Conservation (phyloP, 495 filamentous ascomycete species). For the Penicillium pancosmium region DNA sequence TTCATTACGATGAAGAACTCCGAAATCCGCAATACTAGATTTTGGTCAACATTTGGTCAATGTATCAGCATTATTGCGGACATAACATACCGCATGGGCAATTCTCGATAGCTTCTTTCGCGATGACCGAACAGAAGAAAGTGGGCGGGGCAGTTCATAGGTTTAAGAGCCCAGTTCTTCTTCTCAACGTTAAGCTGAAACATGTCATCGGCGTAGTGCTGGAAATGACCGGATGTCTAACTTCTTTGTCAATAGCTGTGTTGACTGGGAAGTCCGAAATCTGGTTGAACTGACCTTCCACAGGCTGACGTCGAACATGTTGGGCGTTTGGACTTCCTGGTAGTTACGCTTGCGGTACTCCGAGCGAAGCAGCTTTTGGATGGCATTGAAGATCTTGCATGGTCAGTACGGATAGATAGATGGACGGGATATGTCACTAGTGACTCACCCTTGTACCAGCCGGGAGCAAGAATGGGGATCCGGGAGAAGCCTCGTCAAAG, state of each 20-base stretch:
- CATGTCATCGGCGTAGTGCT: slow-evolving; percentile 96
- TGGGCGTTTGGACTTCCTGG: slow-evolving; percentile 92
- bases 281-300: slow-evolving; percentile 73
- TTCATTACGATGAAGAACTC: slow-evolving; percentile 92
- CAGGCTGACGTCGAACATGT: slow-evolving; percentile 88
- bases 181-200: slow-evolving; percentile 92
- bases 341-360: slow-evolving; percentile 95
- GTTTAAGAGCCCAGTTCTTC: slow-evolving; percentile 78
- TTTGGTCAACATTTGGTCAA: too few species aligned
- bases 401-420: too few species aligned
- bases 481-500: slow-evolving; percentile 89
- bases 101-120: slow-evolving; percentile 81
- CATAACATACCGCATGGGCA: slow-evolving; percentile 60
- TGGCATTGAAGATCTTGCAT: slow-evolving; percentile 79
- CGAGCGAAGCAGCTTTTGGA: slow-evolving; percentile 75
- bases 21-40: slow-evolving; percentile 83
- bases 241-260: too few species aligned
- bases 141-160: slow-evolving; percentile 93
- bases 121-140: slow-evolving; percentile 61
- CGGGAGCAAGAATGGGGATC: slow-evolving; percentile 92
- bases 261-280: too few species aligned
- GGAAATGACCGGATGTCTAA: slow-evolving; percentile 71
- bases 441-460: slow-evolving; percentile 60
- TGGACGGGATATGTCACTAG: too few species aligned
- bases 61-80: too few species aligned